Conservation (phyloP, 2,329 filamentous ascomycete genomes). For the Colletotrichum plurivorum region DNA sequence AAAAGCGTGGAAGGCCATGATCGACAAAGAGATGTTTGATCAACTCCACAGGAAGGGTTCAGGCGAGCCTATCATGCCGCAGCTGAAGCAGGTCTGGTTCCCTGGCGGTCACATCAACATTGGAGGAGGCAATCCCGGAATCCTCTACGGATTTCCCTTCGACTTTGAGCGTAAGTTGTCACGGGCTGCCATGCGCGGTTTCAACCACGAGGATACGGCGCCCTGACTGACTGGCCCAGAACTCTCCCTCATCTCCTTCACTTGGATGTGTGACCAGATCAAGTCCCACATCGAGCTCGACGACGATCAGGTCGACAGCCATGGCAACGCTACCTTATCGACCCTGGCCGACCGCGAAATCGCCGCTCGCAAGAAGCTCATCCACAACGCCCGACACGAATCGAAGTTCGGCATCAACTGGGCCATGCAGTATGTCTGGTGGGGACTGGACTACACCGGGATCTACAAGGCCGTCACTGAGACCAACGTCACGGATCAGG, state of each 20-base stretch:
- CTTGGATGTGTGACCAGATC: conserved; percentile 39
- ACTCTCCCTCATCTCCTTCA: conserved; percentile 37
- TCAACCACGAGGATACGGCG: background rate
- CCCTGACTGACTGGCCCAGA: conserved; percentile 14
- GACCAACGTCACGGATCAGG: background rate
- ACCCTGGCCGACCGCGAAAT: conserved; percentile 17
- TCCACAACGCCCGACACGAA: background rate
- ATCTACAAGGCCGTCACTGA: background rate
- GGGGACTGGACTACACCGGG: background rate
- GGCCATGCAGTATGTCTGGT: background rate
- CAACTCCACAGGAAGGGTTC: background rate
- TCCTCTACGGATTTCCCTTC: background rate
- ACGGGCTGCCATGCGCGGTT: background rate
- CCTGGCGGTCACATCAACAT: conserved; percentile 30
- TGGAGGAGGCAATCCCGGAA: conserved; percentile 18
- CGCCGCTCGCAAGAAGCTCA: background rate
- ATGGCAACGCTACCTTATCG: background rate
- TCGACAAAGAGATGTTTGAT: background rate
- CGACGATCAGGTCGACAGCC: background rate
- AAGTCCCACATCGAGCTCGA: background rate
- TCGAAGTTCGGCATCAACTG: background rate
- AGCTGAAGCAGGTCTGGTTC: conserved; percentile 34
- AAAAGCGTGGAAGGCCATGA: background rate
- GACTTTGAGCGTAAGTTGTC: conserved; percentile 18
- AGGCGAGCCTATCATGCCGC: background rate